Conservation (phyloP, 352 stramenopile species). For the Globisporangium yorkense region DNA sequence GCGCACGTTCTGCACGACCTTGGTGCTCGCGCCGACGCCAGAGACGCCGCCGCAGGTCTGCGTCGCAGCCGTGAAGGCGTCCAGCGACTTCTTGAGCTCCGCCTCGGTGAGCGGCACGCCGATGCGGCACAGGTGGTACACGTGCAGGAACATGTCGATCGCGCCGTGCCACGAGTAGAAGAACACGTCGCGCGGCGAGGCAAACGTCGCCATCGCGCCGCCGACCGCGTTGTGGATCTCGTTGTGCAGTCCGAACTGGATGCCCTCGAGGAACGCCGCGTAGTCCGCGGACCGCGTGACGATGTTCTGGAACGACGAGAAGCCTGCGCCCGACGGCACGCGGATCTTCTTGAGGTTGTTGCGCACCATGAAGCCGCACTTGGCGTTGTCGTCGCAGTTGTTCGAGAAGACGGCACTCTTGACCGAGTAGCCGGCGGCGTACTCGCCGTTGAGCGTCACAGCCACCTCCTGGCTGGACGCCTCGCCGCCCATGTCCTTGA, state of each 20-base stretch:
- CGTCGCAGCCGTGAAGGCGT: conserved; percentile 28
- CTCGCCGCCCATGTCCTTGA: conserved; percentile 19
- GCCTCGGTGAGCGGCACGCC: conserved; percentile 36
- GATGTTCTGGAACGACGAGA: conserved; percentile 42
- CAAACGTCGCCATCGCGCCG: conserved; percentile 42
- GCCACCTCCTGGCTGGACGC: conserved; percentile 25
- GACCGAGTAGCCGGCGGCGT: conserved; percentile 24
- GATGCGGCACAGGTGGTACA: conserved; percentile 64
- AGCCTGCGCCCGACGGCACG: conserved; percentile 45
- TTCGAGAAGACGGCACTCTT: conserved; percentile 24
- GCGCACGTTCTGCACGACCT: conserved; percentile 32
- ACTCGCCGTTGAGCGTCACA: conserved; percentile 24
- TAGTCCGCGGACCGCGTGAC: conserved; percentile 51
- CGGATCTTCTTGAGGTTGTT: conserved; percentile 30
- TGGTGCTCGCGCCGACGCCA: conserved; percentile 26
- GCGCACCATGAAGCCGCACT: conserved; percentile 34
- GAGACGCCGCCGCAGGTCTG: conserved; percentile 41
- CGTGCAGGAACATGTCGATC: conserved; percentile 64
- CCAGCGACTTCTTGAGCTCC: conserved; percentile 13
- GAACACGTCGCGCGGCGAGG: conserved; percentile 43
- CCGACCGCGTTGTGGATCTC: conserved; percentile 55
- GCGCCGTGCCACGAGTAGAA: conserved; percentile 69
- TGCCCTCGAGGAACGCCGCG: conserved; percentile 41
- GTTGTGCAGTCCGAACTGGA: conserved; percentile 62
- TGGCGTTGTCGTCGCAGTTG: conserved; percentile 36